phyloP scores from a whole-genome alignment of 805 yeast genomes.

The Ogataea populi-albae region DNA sequence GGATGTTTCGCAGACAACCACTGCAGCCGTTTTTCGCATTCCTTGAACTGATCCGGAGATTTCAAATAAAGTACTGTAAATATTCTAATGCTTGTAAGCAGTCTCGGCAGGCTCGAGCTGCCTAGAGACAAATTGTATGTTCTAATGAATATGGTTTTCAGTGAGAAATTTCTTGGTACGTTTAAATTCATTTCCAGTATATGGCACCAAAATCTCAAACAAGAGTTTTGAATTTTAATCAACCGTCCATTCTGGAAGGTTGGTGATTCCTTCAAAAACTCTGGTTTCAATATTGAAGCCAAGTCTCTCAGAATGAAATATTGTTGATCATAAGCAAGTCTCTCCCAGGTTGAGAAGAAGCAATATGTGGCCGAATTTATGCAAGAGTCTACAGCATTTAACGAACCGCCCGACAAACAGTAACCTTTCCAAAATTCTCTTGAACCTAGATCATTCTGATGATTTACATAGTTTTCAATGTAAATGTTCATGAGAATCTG shows the following conservation, averaged over 20 bases:
- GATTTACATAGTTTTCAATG: conserved; percentile 9
- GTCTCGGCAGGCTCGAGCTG: conserved; percentile 38
- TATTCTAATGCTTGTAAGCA: conserved; percentile 40
- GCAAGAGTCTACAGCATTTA: conserved; percentile 44
- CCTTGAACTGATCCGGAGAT: conserved; percentile 10
- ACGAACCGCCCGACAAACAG: conserved; percentile 53
- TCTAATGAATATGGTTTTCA: conserved; percentile 41
- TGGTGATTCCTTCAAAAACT: conserved; percentile 4
- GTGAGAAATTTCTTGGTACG: conserved; percentile 31
- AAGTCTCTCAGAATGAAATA: conserved; percentile 21
- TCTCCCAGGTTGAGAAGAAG: conserved; percentile 30
- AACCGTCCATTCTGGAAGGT: conserved; percentile 8
- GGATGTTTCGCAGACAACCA: conserved; percentile 29
- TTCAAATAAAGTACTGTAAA: conserved; percentile 38
- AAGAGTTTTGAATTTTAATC: conserved; percentile 23
- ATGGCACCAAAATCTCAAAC: conserved; percentile 32
- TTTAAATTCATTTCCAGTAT: conserved; percentile 38
- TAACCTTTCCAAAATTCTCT: conserved; percentile 55
- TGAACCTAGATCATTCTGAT: conserved; percentile 14
- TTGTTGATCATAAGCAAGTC: conserved; percentile 11
- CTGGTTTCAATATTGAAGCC: conserved; percentile 28
- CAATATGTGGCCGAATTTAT: conserved; percentile 41
- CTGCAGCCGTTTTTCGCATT: conserved; percentile 20
- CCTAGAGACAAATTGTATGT: conserved; percentile 57
- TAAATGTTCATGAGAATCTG: conserved; percentile 24